Conservation (phyloP, 2,329 filamentous ascomycete species). For the Cryphonectria radicalis region DNA sequence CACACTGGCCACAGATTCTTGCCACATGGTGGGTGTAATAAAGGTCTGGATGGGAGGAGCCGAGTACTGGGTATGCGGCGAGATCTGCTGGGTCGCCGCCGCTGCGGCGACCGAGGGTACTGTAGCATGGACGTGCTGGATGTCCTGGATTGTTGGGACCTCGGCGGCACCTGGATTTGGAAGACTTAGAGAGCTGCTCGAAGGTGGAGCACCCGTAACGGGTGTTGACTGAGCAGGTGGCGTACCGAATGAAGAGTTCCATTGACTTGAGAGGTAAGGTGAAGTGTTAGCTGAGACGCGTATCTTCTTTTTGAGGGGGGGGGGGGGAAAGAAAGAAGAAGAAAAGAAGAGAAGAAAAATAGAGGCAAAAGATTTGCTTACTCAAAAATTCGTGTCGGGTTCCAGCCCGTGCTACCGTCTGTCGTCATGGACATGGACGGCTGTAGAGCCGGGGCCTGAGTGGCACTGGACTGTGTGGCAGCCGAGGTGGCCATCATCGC, state of each 20-base stretch:
- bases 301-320: not conserved
- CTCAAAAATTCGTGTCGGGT: slow-evolving; percentile 88
- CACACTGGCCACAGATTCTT: slow-evolving; percentile 71
- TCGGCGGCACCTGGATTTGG: slow-evolving; percentile 58
- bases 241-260: slow-evolving; percentile 92
- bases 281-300: slow-evolving; percentile 29
- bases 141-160: slow-evolving; percentile 57
- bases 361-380: slow-evolving; percentile 54
- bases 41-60: slow-evolving; percentile 60
- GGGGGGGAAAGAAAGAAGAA: no score
- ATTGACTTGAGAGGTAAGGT: slow-evolving; percentile 66
- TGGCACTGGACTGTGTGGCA: slow-evolving; percentile 49
- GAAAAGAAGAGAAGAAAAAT: no score
- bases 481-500: slow-evolving; percentile 61
- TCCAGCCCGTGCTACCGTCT: slow-evolving; percentile 72
- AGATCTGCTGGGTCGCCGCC: slow-evolving; percentile 36
- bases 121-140: slow-evolving; percentile 52
- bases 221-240: slow-evolving; percentile 54
- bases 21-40: slow-evolving; percentile 75
- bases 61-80: slow-evolving; percentile 54
- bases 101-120: slow-evolving; percentile 45
- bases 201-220: slow-evolving; percentile 45
- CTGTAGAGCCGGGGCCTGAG: slow-evolving; percentile 56
- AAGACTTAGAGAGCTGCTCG: slow-evolving; percentile 57
- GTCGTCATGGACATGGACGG: slow-evolving; percentile 60